phyloP scores from a whole-genome alignment of 192 early-diverging fungal species.

The Linnemannia exigua region DNA sequence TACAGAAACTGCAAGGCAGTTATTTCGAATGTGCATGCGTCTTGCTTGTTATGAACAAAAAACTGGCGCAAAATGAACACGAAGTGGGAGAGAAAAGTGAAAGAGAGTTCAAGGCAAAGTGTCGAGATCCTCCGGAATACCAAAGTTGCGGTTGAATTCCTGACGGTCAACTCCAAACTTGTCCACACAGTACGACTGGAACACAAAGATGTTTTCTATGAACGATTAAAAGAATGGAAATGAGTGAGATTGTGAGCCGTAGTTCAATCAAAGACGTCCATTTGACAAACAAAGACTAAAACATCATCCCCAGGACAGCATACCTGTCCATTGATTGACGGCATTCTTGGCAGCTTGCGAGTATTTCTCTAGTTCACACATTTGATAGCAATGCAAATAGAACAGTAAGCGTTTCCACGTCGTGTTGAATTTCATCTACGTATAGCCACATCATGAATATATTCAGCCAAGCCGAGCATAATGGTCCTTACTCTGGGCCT shows the following conservation, averaged over 20 bases:
- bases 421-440: neutral
- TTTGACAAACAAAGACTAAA: neutral
- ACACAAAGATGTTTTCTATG: conserved; percentile 86
- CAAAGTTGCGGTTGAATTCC: conserved; percentile 76
- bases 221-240: neutral
- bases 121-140: conserved; percentile 83
- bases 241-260: neutral
- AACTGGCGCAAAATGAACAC: neutral
- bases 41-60: neutral
- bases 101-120: conserved; percentile 58
- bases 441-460: neutral
- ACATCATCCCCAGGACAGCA: neutral
- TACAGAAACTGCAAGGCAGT: neutral
- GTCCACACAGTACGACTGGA: conserved; percentile 82
- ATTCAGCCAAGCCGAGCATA: neutral
- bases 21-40: neutral
- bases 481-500: conserved; percentile 67
- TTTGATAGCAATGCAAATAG: neutral
- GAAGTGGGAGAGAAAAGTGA: neutral
- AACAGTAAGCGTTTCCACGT: neutral
- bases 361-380: conserved; percentile 66
- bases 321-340: conserved; percentile 91
- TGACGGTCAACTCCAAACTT: conserved; percentile 75
- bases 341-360: conserved; percentile 73
- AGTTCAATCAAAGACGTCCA: neutral